Evolutionary conservation across 306 rosid species (phyloP).

Genomic region (Quercus engelmannii): DNA sequence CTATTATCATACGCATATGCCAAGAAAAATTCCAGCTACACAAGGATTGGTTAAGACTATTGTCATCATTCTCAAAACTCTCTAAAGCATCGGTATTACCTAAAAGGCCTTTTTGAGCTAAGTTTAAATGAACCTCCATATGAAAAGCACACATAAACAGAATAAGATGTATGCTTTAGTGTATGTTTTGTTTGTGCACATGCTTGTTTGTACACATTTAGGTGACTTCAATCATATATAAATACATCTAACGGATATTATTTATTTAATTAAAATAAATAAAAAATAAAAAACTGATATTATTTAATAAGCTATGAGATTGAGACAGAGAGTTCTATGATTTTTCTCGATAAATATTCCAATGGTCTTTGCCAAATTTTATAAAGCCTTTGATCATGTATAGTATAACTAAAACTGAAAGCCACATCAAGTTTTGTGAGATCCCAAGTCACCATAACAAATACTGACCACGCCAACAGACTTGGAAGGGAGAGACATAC

Average conservation of each 20-base stretch:
- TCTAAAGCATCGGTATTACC: neutral
- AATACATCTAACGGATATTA: neutral
- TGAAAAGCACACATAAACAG: neutral
- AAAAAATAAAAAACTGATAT: no score
- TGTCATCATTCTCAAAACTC: neutral
- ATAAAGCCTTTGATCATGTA: conserved; percentile 1
- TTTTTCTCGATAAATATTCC: neutral
- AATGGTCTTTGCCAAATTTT: neutral
- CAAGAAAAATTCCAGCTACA: neutral
- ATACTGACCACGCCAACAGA: conserved; percentile 11
- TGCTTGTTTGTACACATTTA: neutral
- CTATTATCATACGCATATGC: neutral
- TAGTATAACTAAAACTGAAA: neutral
- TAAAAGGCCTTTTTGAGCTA: neutral
- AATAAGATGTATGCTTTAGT: neutral
- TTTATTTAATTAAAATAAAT: no score
- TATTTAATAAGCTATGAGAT: neutral
- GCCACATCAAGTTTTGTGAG: conserved; percentile 18
- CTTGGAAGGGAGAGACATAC: conserved; percentile 38
- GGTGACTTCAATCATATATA: neutral
- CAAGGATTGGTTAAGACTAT: neutral
- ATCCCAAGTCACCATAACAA: conserved; percentile 9
- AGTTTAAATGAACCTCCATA: neutral
- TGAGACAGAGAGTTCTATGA: neutral
- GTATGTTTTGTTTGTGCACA: neutral